Percentiles rank a stretch among this genome's conserved stretches.
Evolutionary conservation across 1,139 yeast genomes (phyloP).

Genomic region (Pneumocystis carinii): DNA sequence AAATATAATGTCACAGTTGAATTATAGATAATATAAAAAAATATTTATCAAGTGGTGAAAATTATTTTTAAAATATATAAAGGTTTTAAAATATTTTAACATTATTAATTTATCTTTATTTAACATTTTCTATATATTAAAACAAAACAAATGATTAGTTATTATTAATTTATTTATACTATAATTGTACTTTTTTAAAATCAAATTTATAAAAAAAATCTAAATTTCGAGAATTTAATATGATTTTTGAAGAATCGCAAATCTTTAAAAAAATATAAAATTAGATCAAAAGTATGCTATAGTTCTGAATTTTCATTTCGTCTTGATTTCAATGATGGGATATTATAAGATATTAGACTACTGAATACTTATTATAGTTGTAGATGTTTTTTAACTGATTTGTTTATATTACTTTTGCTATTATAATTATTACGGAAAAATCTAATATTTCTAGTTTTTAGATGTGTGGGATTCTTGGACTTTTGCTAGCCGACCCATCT

Average conservation of each 20-base stretch:
- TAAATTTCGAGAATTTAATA: too few species aligned
- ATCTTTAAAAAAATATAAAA: not conserved
- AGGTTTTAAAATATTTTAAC: too few species aligned
- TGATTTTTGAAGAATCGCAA: not conserved
- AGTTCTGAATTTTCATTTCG: not conserved
- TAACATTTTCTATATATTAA: too few species aligned
- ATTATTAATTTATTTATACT: not conserved
- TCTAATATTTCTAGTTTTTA: not conserved
- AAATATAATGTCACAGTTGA: too few species aligned
- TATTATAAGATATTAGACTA: conserved; percentile 1
- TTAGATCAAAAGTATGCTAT: not conserved
- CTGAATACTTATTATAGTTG: not conserved
- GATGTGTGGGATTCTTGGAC: conserved; percentile 94
- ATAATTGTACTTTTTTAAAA: not conserved
- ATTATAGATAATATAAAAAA: too few species aligned
- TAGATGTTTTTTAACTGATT: not conserved
- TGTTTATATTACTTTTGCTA: not conserved
- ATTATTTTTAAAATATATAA: too few species aligned
- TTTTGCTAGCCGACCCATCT: conserved; percentile 63
- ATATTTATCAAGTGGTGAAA: too few species aligned
- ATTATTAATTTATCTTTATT: too few species aligned
- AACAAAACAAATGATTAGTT: too few species aligned
- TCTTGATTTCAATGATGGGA: not conserved
- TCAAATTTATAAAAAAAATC: not conserved
- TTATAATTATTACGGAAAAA: not conserved